phyloP scores from a whole-genome alignment of 805 yeast species.

The Nakazawaea peltata region DNA sequence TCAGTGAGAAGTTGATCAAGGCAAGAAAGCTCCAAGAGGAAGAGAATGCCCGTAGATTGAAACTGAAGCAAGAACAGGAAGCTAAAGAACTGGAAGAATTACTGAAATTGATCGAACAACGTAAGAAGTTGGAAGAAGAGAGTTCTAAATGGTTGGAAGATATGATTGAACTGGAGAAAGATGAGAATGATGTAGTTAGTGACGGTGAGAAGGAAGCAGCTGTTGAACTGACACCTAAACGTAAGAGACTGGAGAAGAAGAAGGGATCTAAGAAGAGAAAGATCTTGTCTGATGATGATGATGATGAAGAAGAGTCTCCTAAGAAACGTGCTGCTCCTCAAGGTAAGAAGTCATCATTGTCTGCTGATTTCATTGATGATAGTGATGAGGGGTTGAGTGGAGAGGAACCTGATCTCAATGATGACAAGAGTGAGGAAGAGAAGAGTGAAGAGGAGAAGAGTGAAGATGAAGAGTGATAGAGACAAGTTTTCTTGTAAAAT shows the following conservation, averaged over 20 bases:
- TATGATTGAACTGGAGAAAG: slow-evolving; percentile 25
- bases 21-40: slow-evolving; percentile 63
- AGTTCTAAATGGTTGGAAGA: slow-evolving; percentile 46
- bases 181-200: slow-evolving; percentile 24
- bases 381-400: slow-evolving; percentile 30
- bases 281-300: slow-evolving; percentile 37
- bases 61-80: slow-evolving; percentile 34
- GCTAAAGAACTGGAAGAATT: slow-evolving; percentile 41
- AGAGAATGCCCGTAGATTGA: slow-evolving; percentile 32
- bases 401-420: slow-evolving; percentile 9
- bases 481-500: too few relatives aligned
- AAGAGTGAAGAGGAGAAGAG: slow-evolving; percentile 1
- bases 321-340: slow-evolving; percentile 3
- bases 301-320: slow-evolving; percentile 10
- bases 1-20: slow-evolving; percentile 55
- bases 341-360: slow-evolving; percentile 9
- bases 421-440: slow-evolving; percentile 3
- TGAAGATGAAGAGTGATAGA: not conserved
- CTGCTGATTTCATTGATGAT: slow-evolving; percentile 9
- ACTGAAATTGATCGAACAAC: slow-evolving; percentile 42
- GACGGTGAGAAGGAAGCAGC: slow-evolving; percentile 23
- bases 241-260: slow-evolving; percentile 10
- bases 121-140: slow-evolving; percentile 44
- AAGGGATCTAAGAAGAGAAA: slow-evolving; percentile 26
- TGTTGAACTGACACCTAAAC: slow-evolving; percentile 14